Evolutionary conservation across 306 rosid species (phyloP).

Genomic region (Luffa acutangula): DNA sequence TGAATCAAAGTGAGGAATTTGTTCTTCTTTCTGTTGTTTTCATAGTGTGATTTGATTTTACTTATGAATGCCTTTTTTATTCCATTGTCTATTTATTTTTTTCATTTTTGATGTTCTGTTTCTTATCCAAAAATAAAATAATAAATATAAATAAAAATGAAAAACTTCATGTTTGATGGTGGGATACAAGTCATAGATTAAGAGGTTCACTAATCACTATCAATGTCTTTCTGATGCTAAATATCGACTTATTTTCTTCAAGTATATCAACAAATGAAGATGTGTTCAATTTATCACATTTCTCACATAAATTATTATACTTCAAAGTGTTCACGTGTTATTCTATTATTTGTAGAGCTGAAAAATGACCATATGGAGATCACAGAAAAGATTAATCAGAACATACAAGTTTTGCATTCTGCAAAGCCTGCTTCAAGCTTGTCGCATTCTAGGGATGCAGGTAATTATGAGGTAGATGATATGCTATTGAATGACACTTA

Average conservation of each 20-base stretch:
- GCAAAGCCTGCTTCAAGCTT: conserved; percentile 39
- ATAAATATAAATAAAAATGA: too few relatives aligned
- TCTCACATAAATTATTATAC: neutral
- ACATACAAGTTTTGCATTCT: conserved; percentile 60
- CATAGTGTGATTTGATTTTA: neutral
- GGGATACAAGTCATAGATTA: neutral
- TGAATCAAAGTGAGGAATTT: neutral
- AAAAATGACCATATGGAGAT: conserved; percentile 61
- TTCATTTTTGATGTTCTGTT: neutral
- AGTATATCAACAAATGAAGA: neutral
- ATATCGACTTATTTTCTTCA: neutral
- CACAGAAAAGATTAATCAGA: conserved; percentile 59
- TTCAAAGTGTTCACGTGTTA: neutral
- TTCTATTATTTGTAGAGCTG: conserved; percentile 36
- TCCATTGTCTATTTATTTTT: neutral
- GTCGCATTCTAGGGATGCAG: conserved; percentile 30
- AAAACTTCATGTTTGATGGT: neutral
- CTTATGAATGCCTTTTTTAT: neutral
- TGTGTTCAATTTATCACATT: neutral
- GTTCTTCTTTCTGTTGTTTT: neutral
- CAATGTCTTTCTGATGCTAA: neutral
- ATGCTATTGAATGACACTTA: neutral
- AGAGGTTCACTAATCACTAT: neutral
- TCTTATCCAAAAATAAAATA: neutral
- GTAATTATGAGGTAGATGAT: conserved; percentile 17